Base-by-base conservation (phyloP, 805 yeast species). In the Candida morakotiae region DNA sequence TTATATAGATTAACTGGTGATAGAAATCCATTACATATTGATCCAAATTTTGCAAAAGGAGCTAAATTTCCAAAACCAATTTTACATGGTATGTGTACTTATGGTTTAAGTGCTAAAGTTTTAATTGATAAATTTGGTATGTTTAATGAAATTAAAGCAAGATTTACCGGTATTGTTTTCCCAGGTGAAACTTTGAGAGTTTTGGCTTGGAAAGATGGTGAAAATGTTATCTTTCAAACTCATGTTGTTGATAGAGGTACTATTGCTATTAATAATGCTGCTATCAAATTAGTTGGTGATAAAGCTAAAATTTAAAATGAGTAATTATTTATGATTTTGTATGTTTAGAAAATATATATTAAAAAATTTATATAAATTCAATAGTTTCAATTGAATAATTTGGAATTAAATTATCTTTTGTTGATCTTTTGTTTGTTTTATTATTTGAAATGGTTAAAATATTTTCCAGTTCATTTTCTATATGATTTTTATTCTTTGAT, bases 21-120 rank as follows among this genome's bases (percentile, higher is more conserved):
- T 69, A 81, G 81, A 61, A 91, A 91, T 62, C 98, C 98, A 42
- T 74, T 91, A 51, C 98, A 89, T 67, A 82, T 91, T 56, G 98
- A 91, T 65, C 97, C 98, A 14, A 70, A 60, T 21, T 83, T 89
- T 63, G 97, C 98, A 11, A 77, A 81, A 45, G 85, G 85, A 40
- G 97, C 91, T 33, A 83, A 83, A 43, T 91, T 91, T 60, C 79
- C 79, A 34, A 66, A 69, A 38, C 98, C 98, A 34, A 91, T 91
- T 49, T 73, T 91, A 47, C 98, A 91, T 64, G 98, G 98, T 29
- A 74, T 91, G 62, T 84, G 94, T 53, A 75, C 86, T 14, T 78
- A 86, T 58, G 98, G 98, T 43, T 75, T 89, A 41, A 67, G 85
- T 28, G 83, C 82, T 21, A 87, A 89, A 59, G 74, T 77, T 13